Base-by-base conservation (phyloP, 164 flowering plant genomes). In the Cinnamomum micranthum region DNA sequence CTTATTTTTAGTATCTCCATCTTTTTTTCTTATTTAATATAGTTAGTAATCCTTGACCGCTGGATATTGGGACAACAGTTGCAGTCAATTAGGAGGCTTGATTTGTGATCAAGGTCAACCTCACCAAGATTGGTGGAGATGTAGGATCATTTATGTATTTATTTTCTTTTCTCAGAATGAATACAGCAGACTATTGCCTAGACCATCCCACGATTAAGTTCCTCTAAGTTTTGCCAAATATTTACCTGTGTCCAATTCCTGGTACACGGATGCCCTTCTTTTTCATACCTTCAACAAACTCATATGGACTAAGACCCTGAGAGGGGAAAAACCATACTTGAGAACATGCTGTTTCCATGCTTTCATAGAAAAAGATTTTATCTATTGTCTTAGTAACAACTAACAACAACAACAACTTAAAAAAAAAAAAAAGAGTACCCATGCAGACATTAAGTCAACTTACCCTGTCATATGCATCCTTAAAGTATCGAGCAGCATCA, bases 191-290 rank as follows among this genome's bases (percentile, higher is more conserved):
- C 47, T 35, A 35, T 35, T 35, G 47, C 47, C 47, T 0, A 6
- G 47, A 7, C 9, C 47, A 35, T 35, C 10, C 47, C 10, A 7
- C 47, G 9, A 6, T 35, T 35, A 35, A 35, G 47, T 35, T 35
- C 47, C 47, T 13, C 17, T 14, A 14, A 14, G 60, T 55, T 55
- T 55, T 55, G 19, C 4, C 60, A 55, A 55, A 55, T 55, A 52
- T 55, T 55, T 87, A 93, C 98, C 98, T 96, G 91, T 96, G 98
- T 60, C 99, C 98, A 78, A 96, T 96, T 73, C 99, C 98, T 13
- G 99, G 99, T 33, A 96, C 99, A 78, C 98, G 98, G 68, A 95
- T 91, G 66, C 99, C 99, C 77, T 90, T 92, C 92, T 92, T 95
- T 81, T 95, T 95, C 99, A 95, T 95, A 69, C 88, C 75, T 76